Base-by-base conservation (phyloP, 108 stramenopile genomes). In the Cylindrotheca closterium region DNA sequence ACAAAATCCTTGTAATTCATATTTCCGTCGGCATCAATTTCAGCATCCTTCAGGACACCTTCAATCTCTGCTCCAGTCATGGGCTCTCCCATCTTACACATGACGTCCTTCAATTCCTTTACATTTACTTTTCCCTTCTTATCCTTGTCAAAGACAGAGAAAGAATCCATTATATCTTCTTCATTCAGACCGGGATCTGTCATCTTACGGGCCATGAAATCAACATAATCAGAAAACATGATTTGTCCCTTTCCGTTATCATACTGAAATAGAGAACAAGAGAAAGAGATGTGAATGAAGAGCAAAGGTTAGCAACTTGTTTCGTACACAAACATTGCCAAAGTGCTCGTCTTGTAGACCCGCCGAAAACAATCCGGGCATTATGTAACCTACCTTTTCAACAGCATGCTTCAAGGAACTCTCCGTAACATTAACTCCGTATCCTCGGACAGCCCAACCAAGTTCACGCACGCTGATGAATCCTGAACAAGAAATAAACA, bases 81-180 rank as follows among this genome's bases (percentile, higher is more conserved):
- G 12, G 47, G 54, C 55, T 73, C 71, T 52, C 71, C 71, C 71
- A 73, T 73, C 31, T 63, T 51, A 0, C 63, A 60, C 51, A 73
- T 34, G 21, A 73, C 56, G 37, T 58, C 33, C 51, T 73, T 73
- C 22, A 73, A 34, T 54, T 73, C 71, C n/a, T 45, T 8, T 0
- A 54, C 64, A 0, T 53, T 24, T 1, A 73, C 63, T 7, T 42
- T 59, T 42, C 71, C 71, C 31, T 58, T 73, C 19, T 62, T 55
- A 27, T 50, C 46, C 0, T 63, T 58, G 48, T 73, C 71, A 24
- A 73, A 73, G 0, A 63, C 63, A 24, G 56, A 37, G 25, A 73
- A 64, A 26, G 51, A 19, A 28, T 48, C 42, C 15, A 73, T 45
- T 12, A 73, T 57, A 4, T 60, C 47, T 10, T 59, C 63, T 42